Conservation (phyloP, 202 grass and related monocot genomes). For the Setaria viridis region DNA sequence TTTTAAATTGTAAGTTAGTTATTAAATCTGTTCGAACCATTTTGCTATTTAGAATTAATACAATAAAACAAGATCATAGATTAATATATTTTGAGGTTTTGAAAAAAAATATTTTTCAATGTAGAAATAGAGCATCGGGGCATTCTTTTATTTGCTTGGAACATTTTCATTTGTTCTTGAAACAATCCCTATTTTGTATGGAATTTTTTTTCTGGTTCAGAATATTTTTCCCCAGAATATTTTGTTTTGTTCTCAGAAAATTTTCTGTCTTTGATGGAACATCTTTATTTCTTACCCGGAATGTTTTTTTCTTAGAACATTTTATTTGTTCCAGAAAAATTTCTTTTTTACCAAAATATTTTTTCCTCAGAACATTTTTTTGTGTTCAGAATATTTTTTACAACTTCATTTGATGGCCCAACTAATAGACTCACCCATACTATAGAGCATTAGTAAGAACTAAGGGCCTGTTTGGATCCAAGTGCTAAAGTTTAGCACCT, state of each 20-base stretch:
- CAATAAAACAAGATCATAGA: background rate
- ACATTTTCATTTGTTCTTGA: background rate
- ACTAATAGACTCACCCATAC: background rate
- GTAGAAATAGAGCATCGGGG: background rate
- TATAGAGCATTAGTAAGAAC: slow-evolving; percentile 11
- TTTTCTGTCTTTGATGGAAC: background rate
- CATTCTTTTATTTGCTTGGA: background rate
- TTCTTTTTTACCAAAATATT: background rate
- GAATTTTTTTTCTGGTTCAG: background rate
- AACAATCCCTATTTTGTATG: background rate
- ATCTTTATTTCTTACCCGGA: background rate
- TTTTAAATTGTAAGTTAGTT: background rate
- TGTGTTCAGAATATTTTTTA: background rate
- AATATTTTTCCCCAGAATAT: background rate
- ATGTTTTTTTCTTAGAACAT: background rate
- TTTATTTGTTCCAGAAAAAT: background rate
- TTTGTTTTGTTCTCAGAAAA: background rate
- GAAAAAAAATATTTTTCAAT: background rate
- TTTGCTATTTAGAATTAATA: background rate
- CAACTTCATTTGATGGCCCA: background rate
- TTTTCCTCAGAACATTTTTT: background rate
- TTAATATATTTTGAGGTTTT: background rate
- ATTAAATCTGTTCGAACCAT: background rate
- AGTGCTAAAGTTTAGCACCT: too few species aligned
- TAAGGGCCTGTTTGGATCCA: background rate